These are phyloP conservation scores for Chaetomium sp. DNA, from an alignment of 2,329 filamentous ascomycete species.

Conservation along the genomic window DNA sequence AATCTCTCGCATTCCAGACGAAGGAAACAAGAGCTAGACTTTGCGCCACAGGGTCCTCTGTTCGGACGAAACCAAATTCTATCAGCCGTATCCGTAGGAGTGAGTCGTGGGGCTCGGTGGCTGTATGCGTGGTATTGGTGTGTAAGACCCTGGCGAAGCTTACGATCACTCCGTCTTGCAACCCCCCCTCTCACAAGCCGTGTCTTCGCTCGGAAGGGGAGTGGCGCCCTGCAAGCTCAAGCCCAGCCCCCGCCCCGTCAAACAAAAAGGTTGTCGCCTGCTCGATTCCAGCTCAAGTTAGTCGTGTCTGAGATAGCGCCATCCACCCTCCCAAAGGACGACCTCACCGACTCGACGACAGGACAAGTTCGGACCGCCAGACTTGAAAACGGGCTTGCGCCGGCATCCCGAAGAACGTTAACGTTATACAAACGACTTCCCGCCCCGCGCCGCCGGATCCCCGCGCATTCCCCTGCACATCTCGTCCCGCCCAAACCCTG, in stretches of 20 bases:
- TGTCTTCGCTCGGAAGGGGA: conserved; percentile 2
- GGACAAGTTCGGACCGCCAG: background rate
- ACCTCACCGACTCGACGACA: background rate
- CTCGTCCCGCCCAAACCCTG: background rate
- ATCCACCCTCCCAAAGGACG: background rate
- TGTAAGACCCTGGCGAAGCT: conserved; percentile 7
- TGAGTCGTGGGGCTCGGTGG: conserved; percentile 13
- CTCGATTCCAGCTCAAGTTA: conserved; percentile 1
- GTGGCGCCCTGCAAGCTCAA: conserved; percentile 14
- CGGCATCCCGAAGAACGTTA: background rate
- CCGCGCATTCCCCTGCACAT: background rate
- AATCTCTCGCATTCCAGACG: no score
- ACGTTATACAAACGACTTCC: background rate
- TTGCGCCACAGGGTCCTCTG: no score
- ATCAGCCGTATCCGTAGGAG: background rate
- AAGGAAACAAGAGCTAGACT: no score
- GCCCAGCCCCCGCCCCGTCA: conserved; percentile 13
- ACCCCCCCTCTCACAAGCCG: background rate
- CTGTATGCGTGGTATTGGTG: background rate
- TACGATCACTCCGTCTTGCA: background rate
- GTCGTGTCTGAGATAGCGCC: background rate
- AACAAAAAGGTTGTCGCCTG: conserved; percentile 19
- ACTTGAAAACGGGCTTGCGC: background rate
- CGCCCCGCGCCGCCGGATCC: background rate
- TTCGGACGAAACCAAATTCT: no score